Percentiles rank a stretch among this genome's conserved stretches.
phyloP scores from a whole-genome alignment of 768 basidiomycete genomes.

The Termitomyces sp. region DNA sequence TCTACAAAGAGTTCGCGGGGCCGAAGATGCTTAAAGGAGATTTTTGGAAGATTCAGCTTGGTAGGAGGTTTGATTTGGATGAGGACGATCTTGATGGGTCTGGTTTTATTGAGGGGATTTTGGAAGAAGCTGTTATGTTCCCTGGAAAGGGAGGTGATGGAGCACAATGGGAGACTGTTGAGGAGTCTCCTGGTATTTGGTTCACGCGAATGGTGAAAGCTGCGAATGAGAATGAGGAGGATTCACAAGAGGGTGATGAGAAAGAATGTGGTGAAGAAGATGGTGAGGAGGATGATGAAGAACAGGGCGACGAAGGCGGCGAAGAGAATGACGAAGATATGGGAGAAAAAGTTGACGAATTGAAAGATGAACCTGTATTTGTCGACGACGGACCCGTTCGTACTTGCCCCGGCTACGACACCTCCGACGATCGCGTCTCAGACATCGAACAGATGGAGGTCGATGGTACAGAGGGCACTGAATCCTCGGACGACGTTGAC shows the following conservation, averaged over 20 bases:
- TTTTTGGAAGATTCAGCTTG: constrained; percentile 37
- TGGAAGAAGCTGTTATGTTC: constrained; percentile 30
- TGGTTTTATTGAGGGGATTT: constrained; percentile 28
- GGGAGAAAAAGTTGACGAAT: not conserved
- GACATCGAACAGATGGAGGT: no score
- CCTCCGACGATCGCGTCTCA: no score
- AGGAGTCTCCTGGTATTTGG: constrained; percentile 1
- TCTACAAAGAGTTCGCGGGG: constrained; percentile 30
- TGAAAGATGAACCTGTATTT: not conserved
- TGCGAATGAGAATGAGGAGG: not conserved
- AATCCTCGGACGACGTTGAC: no score
- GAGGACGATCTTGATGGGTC: constrained; percentile 32
- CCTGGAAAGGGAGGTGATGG: not conserved
- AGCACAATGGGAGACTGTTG: not conserved
- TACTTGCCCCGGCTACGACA: constrained; percentile 7
- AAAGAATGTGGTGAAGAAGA: no score
- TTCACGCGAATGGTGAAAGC: not conserved
- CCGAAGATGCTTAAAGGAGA: constrained; percentile 29
- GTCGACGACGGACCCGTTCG: constrained; percentile 4
- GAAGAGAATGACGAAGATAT: not conserved
- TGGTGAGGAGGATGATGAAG: not conserved
- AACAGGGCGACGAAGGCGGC: not conserved
- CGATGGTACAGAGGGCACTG: no score
- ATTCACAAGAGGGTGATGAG: not conserved
- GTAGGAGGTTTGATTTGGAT: constrained; percentile 30